Evolutionary conservation across 352 stramenopile genomes (phyloP).

Genomic region (Globisporangium rhizosaccharum): DNA sequence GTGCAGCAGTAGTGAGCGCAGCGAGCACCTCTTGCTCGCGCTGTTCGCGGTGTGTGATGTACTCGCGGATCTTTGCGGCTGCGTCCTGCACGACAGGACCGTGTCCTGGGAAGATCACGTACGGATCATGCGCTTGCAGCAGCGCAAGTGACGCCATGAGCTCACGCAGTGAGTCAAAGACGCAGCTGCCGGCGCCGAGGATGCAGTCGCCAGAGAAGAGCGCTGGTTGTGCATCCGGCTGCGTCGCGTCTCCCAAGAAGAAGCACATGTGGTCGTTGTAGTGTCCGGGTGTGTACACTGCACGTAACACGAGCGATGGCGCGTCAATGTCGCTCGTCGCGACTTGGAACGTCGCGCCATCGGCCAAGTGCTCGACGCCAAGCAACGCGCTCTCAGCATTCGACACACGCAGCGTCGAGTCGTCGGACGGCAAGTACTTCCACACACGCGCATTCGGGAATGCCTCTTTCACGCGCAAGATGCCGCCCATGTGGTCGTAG

Average conservation of each 20-base stretch:
- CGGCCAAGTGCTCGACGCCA: constrained; percentile 30
- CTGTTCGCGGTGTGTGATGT: constrained; percentile 66
- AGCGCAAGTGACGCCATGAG: constrained; percentile 71
- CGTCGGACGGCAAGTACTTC: constrained; percentile 55
- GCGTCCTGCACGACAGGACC: constrained; percentile 60
- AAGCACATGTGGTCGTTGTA: constrained; percentile 86
- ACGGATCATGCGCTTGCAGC: constrained; percentile 31
- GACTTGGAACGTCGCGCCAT: constrained; percentile 39
- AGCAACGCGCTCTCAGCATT: constrained; percentile 47
- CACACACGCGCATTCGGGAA: constrained; percentile 59
- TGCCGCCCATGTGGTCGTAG: constrained; percentile 84
- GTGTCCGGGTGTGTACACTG: constrained; percentile 79
- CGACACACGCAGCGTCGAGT: constrained; percentile 32
- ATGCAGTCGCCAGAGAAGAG: constrained; percentile 87
- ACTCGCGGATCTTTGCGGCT: constrained; percentile 67
- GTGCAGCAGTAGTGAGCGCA: constrained; percentile 20
- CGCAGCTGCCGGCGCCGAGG: constrained; percentile 74
- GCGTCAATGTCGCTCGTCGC: constrained; percentile 1
- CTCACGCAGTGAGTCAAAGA: constrained; percentile 80
- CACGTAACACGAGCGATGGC: constrained; percentile 24
- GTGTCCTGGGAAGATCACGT: constrained; percentile 71
- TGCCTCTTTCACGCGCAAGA: constrained; percentile 43
- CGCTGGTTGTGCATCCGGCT: constrained; percentile 4
- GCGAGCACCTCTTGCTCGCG: constrained; percentile 63
- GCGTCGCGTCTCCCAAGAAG: constrained; percentile 24